Evolutionary conservation across 768 basidiomycete genomes (phyloP), one percentile per base, ranked within the genome.

Genomic region (Leccinellum albellum): DNA sequence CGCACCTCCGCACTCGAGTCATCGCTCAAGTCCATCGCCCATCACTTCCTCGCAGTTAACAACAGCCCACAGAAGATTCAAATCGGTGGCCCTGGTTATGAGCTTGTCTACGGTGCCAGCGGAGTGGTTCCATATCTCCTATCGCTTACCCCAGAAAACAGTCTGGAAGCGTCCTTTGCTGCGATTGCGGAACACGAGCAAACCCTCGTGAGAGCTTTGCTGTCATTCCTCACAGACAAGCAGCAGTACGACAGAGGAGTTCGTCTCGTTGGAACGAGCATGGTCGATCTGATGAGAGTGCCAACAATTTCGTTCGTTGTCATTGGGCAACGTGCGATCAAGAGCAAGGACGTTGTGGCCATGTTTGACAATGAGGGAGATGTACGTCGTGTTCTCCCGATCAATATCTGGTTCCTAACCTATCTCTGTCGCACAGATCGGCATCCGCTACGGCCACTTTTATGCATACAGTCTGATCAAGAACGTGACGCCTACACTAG

Each of bases 281-380:
- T 70, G 1, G 60, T 70, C 5, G 74, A 74, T 28, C 45, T 73
- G 37, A 66, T 64, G 3, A 74, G 88, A 28, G 84, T 83, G 0
- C 88, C 89, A 3, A 91, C 89, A 0, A 74, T 91, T 33, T 82
- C 81, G 52, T 91, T 91, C 62, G 80, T 91, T 15, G 84, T 91
- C 9, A 76, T 79, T 2, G 87, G 84, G 0, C 77, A 80, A 50
- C 75, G 75, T 23, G 68, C 81, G 9, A 73, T 88, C 37, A 76
- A 75, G 65, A 90, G 89, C 67, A 76, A 73, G 64, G 84, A 84
- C 54, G 72, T 91, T 21, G 89, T 91, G 6, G 74, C 73, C 23
- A 74, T 74, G 15, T 88, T 90, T 61, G 89, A 91, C 66, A 67
- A 76, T 63, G 83, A 79, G 51, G 83, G 83, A 23, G 76, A 78